Base-by-base conservation (phyloP, 441 rosid species). In the Omphalea diandra region DNA sequence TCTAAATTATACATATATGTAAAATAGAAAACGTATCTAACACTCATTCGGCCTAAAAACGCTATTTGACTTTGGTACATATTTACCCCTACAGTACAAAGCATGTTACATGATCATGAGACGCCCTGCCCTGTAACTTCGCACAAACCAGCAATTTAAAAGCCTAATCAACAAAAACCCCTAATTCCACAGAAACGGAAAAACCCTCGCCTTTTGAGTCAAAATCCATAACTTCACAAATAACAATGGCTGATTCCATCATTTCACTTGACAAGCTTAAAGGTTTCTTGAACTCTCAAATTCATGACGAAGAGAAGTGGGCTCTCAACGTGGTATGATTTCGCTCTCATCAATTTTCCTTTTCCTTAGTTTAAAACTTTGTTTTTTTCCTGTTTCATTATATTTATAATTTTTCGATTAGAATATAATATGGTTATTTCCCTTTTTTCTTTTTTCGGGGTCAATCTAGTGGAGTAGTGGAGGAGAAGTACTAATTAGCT, bases 241-340 rank as follows among this genome's bases (percentile, higher is more conserved):
- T 15, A 33, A 44, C 83, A 57, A 89, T 90, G 97, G 97, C 82
- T 73, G 81, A 75, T 55, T 50, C 73, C 18, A 54, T 44, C 54
- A 56, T 88, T 36, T 85, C 92, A 14, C 31, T 86, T 43, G 86
- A 85, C 5, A 81, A 81, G 72, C 65, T 86, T 11, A 87, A 84
- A 81, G 79, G 84, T 35, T 59, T 84, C 40, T 88, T 79, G 84
- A 78, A 77, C 57, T 88, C 92, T 65, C 87, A 88, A 80, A 72
- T 85, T 27, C 75, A 85, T 66, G 90, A 89, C 33, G 97, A 88
- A 43, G 87, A 87, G 73, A 85, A 84, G 27, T 88, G 93, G 94
- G 91, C 87, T 0, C 74, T 36, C 71, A 91, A 91, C 81, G 54
- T 74, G 92, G 92, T 88, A 69, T 55, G 36, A 43, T 53, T 11